Conservation (phyloP, 2,329 filamentous ascomycete genomes). For the Dactylonectria estremocensis region DNA sequence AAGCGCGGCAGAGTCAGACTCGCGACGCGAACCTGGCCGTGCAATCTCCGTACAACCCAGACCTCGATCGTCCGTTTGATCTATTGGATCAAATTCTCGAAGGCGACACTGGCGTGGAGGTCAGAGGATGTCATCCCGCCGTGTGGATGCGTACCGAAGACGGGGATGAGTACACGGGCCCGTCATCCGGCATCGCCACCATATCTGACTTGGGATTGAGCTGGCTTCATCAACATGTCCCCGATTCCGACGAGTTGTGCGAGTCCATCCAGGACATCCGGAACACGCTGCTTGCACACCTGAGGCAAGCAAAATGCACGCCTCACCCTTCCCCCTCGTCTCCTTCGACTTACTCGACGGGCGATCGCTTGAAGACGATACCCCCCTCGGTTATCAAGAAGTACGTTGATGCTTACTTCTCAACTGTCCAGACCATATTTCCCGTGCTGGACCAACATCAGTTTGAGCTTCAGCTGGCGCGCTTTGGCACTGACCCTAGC, state of each 20-base stretch:
- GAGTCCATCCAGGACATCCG: conserved; percentile 12
- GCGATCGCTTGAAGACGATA: not conserved
- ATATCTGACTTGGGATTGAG: conserved; percentile 20
- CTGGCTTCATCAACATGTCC: conserved; percentile 13
- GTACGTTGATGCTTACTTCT: conserved; percentile 13
- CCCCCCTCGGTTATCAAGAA: not conserved
- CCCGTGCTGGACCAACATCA: not conserved
- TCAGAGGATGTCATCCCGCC: not conserved
- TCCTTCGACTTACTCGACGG: not conserved
- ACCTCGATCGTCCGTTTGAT: not conserved
- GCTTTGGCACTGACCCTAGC: not conserved
- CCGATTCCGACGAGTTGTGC: conserved; percentile 6
- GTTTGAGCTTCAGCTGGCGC: not conserved
- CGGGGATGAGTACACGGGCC: conserved; percentile 26
- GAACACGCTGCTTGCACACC: not conserved
- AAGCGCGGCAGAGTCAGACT: too few relatives aligned
- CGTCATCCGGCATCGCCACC: conserved; percentile 19
- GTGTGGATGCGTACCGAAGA: conserved; percentile 14
- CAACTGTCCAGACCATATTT: not conserved
- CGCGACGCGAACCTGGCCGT: not conserved
- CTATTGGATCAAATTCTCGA: conserved; percentile 14
- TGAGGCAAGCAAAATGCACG: conserved; percentile 13
- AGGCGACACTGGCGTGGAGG: not conserved
- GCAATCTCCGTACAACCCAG: not conserved
- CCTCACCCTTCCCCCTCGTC: not conserved